A percentile compares a stretch with the other conserved stretches of the same genome.
Evolutionary conservation across 139 green algal genomes (phyloP).

Genomic region (Ettlia oleoabundans): DNA sequence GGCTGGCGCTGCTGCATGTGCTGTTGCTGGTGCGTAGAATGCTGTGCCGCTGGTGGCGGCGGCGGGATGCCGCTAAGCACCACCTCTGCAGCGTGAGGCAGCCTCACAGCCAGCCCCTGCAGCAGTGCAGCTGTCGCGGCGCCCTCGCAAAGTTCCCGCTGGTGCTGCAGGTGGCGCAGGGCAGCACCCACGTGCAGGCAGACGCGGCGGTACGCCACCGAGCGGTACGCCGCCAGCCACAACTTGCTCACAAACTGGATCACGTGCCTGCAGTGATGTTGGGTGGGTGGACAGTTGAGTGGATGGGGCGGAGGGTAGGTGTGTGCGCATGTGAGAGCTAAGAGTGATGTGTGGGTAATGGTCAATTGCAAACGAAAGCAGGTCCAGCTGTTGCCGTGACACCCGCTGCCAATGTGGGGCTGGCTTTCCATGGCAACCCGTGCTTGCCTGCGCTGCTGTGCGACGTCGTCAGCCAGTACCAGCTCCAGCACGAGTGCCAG

Average conservation of each 20-base stretch:
- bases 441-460: slow-evolving; percentile 10
- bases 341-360: too few species aligned
- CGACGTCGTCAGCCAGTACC: slow-evolving; percentile 7
- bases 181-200: background rate
- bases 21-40: background rate
- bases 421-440: background rate
- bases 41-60: too few species aligned
- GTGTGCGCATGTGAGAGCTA: too few species aligned
- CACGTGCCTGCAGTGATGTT: background rate
- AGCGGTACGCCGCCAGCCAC: slow-evolving; percentile 12
- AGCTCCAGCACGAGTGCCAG: background rate
- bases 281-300: background rate
- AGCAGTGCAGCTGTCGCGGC: background rate
- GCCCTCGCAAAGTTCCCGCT: background rate
- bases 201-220: background rate
- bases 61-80: background rate
- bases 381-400: background rate
- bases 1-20: background rate
- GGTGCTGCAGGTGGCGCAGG: background rate
- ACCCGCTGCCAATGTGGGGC: background rate
- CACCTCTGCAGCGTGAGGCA: slow-evolving; percentile 3
- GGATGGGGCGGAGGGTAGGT: too few species aligned
- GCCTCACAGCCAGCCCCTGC: background rate
- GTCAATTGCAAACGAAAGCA: too few species aligned
- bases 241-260: background rate